Conservation (phyloP, 495 filamentous ascomycete species). For the Penicillium verhagenii region DNA sequence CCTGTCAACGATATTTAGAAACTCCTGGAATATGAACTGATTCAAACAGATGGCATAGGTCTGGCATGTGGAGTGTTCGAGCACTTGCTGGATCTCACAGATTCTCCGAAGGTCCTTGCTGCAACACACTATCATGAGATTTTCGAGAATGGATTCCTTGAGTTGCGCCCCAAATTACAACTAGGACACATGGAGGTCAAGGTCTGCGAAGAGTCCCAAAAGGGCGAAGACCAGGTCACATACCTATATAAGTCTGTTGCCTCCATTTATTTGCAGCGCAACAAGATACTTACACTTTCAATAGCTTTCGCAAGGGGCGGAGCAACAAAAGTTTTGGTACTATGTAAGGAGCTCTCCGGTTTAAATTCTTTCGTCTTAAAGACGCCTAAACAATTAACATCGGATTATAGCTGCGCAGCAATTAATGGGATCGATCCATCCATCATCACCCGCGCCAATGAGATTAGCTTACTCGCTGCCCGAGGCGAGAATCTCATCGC, state of each 20-base stretch:
- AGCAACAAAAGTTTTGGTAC: constrained; percentile 84
- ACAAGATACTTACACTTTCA: constrained; percentile 9
- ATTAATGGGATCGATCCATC: constrained; percentile 75
- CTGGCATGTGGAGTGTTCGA: constrained; percentile 80
- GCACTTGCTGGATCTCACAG: constrained; percentile 60
- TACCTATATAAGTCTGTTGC: constrained; percentile 74
- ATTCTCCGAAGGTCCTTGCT: constrained; percentile 78
- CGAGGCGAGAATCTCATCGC: constrained; percentile 74
- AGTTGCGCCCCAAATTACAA: constrained; percentile 53
- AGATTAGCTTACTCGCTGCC: constrained; percentile 65
- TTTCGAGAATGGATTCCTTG: constrained; percentile 71
- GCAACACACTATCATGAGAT: constrained; percentile 97
- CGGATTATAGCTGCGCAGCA: constrained; percentile 60
- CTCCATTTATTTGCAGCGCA: neutral
- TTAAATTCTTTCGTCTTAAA: neutral
- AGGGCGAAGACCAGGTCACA: constrained; percentile 73
- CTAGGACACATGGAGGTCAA: constrained; percentile 90
- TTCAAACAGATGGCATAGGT: constrained; percentile 69
- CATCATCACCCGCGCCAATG: constrained; percentile 74
- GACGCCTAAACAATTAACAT: neutral
- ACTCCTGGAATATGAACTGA: neutral
- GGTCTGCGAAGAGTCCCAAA: constrained; percentile 57
- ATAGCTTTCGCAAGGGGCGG: constrained; percentile 58
- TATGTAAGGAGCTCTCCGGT: constrained; percentile 30
- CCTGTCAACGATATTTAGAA: neutral